These are phyloP conservation scores for Exophiala xenobiotica DNA, from an alignment of 2,329 filamentous ascomycete species.

Conservation along the genomic window DNA sequence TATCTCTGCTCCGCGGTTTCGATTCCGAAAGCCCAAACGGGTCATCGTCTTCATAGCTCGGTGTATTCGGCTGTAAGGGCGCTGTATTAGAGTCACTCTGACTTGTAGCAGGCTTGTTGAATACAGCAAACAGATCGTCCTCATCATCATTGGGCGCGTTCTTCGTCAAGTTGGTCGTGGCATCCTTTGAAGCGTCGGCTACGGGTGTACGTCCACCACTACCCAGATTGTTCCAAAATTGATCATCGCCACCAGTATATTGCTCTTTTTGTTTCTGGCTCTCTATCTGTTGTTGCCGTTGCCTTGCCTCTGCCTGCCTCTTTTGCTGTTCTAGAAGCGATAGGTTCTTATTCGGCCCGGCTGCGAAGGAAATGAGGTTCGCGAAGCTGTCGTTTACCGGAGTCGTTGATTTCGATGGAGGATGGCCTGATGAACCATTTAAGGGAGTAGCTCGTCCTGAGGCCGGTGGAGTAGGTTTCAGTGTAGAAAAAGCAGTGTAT, in stretches of 20 bases:
- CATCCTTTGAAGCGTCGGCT: slow-evolving; percentile 18
- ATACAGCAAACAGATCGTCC: slow-evolving; percentile 62
- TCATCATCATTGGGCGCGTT: slow-evolving; percentile 40
- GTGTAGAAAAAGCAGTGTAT: slow-evolving; percentile 36
- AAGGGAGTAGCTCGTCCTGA: slow-evolving; percentile 48
- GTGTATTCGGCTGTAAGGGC: slow-evolving; percentile 28
- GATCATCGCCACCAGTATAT: slow-evolving; percentile 66
- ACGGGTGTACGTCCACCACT: slow-evolving; percentile 49
- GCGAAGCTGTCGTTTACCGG: slow-evolving; percentile 56
- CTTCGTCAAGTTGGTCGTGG: neutral
- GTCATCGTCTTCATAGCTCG: slow-evolving; percentile 68
- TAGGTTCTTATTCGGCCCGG: slow-evolving; percentile 62
- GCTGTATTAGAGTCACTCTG: slow-evolving; percentile 32
- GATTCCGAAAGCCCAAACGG: slow-evolving; percentile 77
- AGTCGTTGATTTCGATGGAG: slow-evolving; percentile 42
- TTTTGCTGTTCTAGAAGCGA: slow-evolving; percentile 64
- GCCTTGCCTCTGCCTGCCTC: slow-evolving; percentile 73
- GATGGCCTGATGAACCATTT: slow-evolving; percentile 34
- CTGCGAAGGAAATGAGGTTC: slow-evolving; percentile 62
- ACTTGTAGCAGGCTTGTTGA: slow-evolving; percentile 46
- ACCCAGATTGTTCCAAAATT: slow-evolving; percentile 74
- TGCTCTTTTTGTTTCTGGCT: slow-evolving; percentile 70
- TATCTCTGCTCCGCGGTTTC: slow-evolving; percentile 42
- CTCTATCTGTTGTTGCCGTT: slow-evolving; percentile 71
- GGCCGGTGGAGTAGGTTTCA: slow-evolving; percentile 39